Evolutionary conservation across 225 moss, liverwort and hornwort species (phyloP).

Genomic region (Neckera pumila): DNA sequence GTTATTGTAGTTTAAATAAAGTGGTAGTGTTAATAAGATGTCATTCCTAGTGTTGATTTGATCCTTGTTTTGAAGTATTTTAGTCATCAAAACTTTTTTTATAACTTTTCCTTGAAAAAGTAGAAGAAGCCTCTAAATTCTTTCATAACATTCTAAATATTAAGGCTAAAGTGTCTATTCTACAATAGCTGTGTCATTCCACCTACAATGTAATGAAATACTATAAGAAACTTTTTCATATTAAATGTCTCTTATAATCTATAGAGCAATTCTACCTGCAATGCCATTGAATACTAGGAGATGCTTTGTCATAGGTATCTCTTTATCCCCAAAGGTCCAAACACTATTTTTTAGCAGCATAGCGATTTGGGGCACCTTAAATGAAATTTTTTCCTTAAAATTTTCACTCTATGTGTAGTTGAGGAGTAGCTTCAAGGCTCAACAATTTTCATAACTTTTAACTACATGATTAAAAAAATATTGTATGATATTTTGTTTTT

Average conservation of each 20-base stretch:
- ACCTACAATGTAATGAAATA: neutral
- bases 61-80: neutral
- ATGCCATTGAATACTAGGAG: no score
- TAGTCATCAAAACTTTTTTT: neutral
- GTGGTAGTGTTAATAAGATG: neutral
- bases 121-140: accelerated
- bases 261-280: accelerated
- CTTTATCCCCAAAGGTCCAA: no score
- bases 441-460: no score
- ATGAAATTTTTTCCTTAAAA: no score
- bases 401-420: no score
- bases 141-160: neutral
- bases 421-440: no score
- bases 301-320: neutral
- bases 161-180: neutral
- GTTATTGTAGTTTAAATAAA: neutral
- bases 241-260: neutral
- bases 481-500: no score
- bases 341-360: no score
- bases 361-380: no score
- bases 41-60: neutral
- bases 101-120: neutral
- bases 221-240: accelerated
- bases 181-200: neutral
- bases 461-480: no score